Conservation (phyloP, 805 yeast species). For the Metschnikowia noctiluminum region DNA sequence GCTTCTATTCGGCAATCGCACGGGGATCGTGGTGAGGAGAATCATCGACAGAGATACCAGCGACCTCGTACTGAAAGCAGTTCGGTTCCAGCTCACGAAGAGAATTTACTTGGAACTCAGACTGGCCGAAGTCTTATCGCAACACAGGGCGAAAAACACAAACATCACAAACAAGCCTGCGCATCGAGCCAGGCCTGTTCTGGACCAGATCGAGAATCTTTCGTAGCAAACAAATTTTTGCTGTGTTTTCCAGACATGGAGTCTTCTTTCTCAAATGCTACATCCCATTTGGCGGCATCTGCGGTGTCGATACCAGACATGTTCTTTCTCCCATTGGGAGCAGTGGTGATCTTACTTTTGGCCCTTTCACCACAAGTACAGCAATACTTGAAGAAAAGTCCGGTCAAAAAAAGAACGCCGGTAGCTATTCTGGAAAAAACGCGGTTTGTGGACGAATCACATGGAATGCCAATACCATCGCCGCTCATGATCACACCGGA, state of each 20-base stretch:
- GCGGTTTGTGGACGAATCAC: not conserved
- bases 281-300: too few species aligned
- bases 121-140: slow-evolving; percentile 3
- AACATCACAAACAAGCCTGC: not conserved
- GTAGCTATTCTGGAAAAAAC: not conserved
- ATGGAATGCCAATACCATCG: slow-evolving; percentile 43
- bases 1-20: slow-evolving; percentile 1
- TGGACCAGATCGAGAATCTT: not conserved
- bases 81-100: slow-evolving; percentile 4
- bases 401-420: not conserved
- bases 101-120: slow-evolving; percentile 1
- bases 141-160: not conserved
- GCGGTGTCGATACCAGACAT: slow-evolving; percentile 1
- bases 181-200: not conserved
- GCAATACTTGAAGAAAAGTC: not conserved
- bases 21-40: slow-evolving; percentile 2
- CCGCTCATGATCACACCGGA: slow-evolving; percentile 66
- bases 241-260: not conserved
- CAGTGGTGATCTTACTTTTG: slow-evolving; percentile 5
- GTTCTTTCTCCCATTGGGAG: slow-evolving; percentile 10
- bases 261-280: too few species aligned
- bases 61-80: not conserved
- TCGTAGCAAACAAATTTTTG: not conserved
- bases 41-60: not conserved
- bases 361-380: slow-evolving; percentile 8